Base-by-base conservation (phyloP, 139 green algal species). In the Chlorella sorokiniana region DNA sequence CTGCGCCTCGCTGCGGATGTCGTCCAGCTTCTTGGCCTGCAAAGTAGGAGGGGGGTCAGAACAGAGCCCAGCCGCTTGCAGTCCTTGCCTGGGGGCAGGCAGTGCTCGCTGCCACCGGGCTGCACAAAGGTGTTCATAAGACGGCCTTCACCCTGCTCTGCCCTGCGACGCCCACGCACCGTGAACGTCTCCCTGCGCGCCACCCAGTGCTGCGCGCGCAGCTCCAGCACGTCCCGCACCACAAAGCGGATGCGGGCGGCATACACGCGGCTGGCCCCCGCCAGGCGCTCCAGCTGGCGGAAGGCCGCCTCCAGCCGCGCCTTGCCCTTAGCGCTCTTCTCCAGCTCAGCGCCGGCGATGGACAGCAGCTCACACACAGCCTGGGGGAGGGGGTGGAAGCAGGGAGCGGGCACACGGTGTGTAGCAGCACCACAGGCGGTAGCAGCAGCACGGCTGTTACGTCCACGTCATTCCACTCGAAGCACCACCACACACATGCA, bases 331-430 rank as follows among this genome's bases (percentile, higher is more conserved):
- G 61, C 37, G 44, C 83, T 86, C 51, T 84, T 85, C 41, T 95
- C 91, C 40, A 95, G 42, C 77, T 77, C 35, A 74, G 62, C 83
- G 16, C 93, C 91, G 38, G 87, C 90, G 3, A 91, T 95, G 63
- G 87, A 91, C 11, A 99, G 70, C 77, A 98, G 90, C 86, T 98
- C 95, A 77, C 95, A 98, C 52, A 96, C 90, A 4, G 93, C 90
- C 91, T 95, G 88, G 51, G 81, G 25, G 9, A 38, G 7, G 29
- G 7, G 38, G 6, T 25, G 4, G 10, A 40, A 44, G 16, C n/a
- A 3, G 67, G 16, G 23, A 37, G 41, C 29, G 61, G 62, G 62
- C 31, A n/a, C n/a, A n/a, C n/a, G n/a, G n/a, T n/a, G n/a, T n/a
- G n/a, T n/a, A n/a, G n/a, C n/a, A n/a, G n/a, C n/a, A n/a, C n/a